Base-by-base conservation (phyloP, 345 rosid species). In the Camelina hispida region DNA sequence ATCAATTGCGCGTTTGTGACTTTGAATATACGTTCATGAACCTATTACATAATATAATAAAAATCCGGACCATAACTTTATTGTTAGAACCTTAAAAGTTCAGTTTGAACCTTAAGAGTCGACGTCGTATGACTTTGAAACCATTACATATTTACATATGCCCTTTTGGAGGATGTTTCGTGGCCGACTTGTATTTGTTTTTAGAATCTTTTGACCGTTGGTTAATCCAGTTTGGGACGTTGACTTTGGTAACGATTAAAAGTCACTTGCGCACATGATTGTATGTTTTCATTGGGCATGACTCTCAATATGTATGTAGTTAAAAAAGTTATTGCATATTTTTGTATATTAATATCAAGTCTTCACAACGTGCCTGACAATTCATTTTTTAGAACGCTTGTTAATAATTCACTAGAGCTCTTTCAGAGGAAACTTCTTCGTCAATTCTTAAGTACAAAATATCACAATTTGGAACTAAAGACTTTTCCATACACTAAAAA, bases 351-450 rank as follows among this genome's bases (percentile, higher is more conserved):
- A 35, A 37, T 59, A 5, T 25, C 10, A 17, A 17, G 2, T 18
- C 10, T 6, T 18, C 3, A 40, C 17, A 23, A 22, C 53, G 68
- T 28, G 25, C 14, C 0, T 16, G 40, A 20, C 23, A 18, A 4
- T 5, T 17, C 23, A 2, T 44, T 46, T 44, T 44, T 43, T 42
- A 42, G 8, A 20, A 13, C 66, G 2, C 22, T 43, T 32, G 54
- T 63, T 63, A 34, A 44, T 20, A 44, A 44, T 30, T 63, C 37
- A 46, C 42, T 28, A 63, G 37, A 63, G 13, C 68, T 9, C 22
- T 63, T 37, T 6, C 9, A 44, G 9, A 6, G 66, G 68, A 17
- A 14, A n/a, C 6, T 35, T 44, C 54, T 5, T 44, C 23, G 40
- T 15, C 16, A 44, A n/a, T 12, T 14, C 52, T 34, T 1, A 12